phyloP scores from a whole-genome alignment of 306 rosid species.

The Macrotyloma uniflorum region DNA sequence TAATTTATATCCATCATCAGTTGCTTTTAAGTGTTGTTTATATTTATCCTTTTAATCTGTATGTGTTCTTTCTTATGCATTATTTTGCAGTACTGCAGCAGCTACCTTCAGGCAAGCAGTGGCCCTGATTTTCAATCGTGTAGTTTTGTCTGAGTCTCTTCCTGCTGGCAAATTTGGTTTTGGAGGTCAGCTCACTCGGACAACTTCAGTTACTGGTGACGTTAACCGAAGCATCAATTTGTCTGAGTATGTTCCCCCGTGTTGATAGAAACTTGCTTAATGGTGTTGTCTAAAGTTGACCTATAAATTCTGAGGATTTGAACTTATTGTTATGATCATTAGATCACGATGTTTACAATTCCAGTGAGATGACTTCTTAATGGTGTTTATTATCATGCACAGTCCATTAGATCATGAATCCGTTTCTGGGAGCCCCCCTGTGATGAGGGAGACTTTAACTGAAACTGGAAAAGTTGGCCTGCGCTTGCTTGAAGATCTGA shows the following conservation, averaged over 20 bases:
- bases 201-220: slow-evolving; percentile 78
- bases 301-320: slow-evolving; percentile 8
- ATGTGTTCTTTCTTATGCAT: slow-evolving; percentile 37
- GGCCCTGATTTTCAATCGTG: slow-evolving; percentile 87
- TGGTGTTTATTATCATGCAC: slow-evolving; percentile 37
- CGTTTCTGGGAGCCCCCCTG: slow-evolving; percentile 57
- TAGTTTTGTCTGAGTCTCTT: slow-evolving; percentile 83
- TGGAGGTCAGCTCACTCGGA: slow-evolving; percentile 78
- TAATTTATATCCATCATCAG: not conserved
- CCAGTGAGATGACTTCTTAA: not conserved
- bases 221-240: slow-evolving; percentile 75
- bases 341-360: slow-evolving; percentile 46
- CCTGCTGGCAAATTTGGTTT: slow-evolving; percentile 80
- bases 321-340: slow-evolving; percentile 46
- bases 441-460: slow-evolving; percentile 73
- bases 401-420: slow-evolving; percentile 73
- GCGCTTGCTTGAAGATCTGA: slow-evolving; percentile 93
- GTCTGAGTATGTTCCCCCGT: slow-evolving; percentile 62
- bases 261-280: slow-evolving; percentile 22
- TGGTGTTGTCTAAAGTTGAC: slow-evolving; percentile 33
- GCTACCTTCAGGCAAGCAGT: slow-evolving; percentile 99
- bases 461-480: slow-evolving; percentile 90
- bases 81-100: slow-evolving; percentile 88
- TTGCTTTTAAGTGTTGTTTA: slow-evolving; percentile 7
- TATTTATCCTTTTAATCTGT: slow-evolving; percentile 26